Evolutionary conservation across 345 rosid genomes (phyloP), one percentile per base, ranked within the genome.

Genomic region (Xanthoceras sorbifolium): DNA sequence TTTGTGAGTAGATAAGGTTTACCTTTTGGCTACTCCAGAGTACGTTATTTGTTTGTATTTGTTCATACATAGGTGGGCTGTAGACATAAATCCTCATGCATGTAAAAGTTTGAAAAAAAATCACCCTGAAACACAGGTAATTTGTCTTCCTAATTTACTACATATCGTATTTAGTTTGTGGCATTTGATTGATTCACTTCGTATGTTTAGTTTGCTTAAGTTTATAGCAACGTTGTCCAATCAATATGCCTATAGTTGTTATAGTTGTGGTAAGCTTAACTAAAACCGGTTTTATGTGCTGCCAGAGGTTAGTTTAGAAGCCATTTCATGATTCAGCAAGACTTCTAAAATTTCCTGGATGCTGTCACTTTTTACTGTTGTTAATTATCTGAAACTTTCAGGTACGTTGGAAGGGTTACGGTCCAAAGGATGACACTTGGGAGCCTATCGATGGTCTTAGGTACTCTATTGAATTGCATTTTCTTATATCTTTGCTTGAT

Each of bases 341-440:
- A 57, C 61, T 20, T 22, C 18, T n/a, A 18, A 54, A 6, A 54
- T 54, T 54, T 6, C 7, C 1, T 7, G 26, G 28, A 57, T 57
- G 28, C 62, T 1, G 12, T 57, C 28, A 1, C 26, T 22, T 23
- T 20, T 57, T 57, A 7, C 28, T 57, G 26, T 7, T 6, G 62
- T 57, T 57, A 20, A 50, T 57, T 57, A 23, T 20, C 31, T 67
- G 11, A 9, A 36, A 31, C 3, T 29, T 52, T 69, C 22, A 84
- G 87, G 87, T 85, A 17, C 80, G 64, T 1, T 82, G 85, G 87
- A 75, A 77, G 36, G 83, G 80, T 12, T 85, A 79, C 68, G 82
- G 78, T 67, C 73, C 81, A 22, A 77, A 77, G 9, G 82, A 83
- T 32, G 85, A 85, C 42, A 79, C 85, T 14, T 87, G 87, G 87